Base-by-base conservation (phyloP, 2,329 filamentous ascomycete species). In the Pseudogymnoascus sp. region DNA sequence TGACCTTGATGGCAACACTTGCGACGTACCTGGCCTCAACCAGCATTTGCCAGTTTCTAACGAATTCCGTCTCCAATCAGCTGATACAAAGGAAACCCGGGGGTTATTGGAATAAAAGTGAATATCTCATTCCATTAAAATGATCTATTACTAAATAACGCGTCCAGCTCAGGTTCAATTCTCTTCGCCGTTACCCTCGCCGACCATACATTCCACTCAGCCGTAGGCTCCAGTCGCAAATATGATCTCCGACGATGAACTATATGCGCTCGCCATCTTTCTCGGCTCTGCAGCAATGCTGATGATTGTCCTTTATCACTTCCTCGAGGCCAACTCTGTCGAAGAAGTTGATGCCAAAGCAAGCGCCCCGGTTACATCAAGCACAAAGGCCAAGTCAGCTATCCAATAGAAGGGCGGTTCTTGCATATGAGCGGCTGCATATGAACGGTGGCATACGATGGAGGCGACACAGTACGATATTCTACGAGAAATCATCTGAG, bases 221-320 rank as follows among this genome's bases (percentile, higher is more conserved):
- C 33, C 21, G n/a, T 59, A 15, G 15, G 29, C 17, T 55, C 31
- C 5, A 61, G 39, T 12, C 38, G 33, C 58, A 38, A 90, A 71
- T 58, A 99, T 99, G 94, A 97, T 99, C 74, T 89, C 92, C 74
- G 94, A 99, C 85, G 80, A 83, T 75, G 87, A 94, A 68, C 87
- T 99, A 71, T 97, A 97, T 82, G 84, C 84, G 66, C 85, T 99
- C 31, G 92, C 94, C 75, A 87, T 97, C 75, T 93, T 97, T 75
- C 89, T 99, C 64, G 94, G 94, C 78, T 89, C 87, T 62, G 84
- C 87, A 41, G 86, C 93, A 66, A 93, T 97, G 90, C 80, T 97
- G 48, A 83, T 99, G 65, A 97, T 97, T 68, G 86, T 99, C 31
- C 78, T 96, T 29, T 97, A 99, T 78, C 92, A 97, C 76, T 97